A percentile compares a stretch with the other conserved stretches of the same genome.
Evolutionary conservation across 164 flowering plant genomes (phyloP).

Genomic region (Sedum album): DNA sequence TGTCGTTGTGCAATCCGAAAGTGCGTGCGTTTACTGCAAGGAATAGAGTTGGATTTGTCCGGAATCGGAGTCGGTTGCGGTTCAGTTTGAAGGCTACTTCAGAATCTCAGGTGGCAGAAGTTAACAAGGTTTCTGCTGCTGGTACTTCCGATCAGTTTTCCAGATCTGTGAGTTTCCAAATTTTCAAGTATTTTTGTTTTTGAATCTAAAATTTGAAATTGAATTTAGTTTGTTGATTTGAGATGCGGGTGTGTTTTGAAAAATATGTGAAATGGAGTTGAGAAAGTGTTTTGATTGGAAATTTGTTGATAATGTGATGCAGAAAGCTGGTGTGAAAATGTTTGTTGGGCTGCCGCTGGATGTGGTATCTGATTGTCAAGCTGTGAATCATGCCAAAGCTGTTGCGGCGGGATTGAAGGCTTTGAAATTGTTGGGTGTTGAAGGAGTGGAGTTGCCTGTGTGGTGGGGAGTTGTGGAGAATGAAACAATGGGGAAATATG

Average conservation of each 20-base stretch:
- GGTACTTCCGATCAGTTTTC: conserved; percentile 12
- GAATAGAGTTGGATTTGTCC: no score
- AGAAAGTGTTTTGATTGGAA: not conserved
- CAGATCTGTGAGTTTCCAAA: conserved; percentile 26
- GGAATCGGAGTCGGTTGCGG: no score
- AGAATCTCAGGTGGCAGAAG: conserved; percentile 13
- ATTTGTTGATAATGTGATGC: conserved; percentile 12
- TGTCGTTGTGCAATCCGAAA: conserved; percentile 17
- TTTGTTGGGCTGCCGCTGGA: conserved; percentile 82
- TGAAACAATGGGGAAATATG: conserved; percentile 57
- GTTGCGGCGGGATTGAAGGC: conserved; percentile 75
- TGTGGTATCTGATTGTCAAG: conserved; percentile 47
- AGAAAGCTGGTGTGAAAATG: conserved; percentile 36
- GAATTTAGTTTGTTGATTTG: not conserved
- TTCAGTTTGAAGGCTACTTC: not conserved
- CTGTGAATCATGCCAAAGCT: conserved; percentile 59
- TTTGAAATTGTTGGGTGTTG: conserved; percentile 79
- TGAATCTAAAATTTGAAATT: not conserved
- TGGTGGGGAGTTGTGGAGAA: conserved; percentile 96
- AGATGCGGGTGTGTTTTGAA: no score
- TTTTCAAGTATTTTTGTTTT: not conserved
- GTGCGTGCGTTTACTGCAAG: not conserved
- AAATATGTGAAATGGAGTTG: not conserved
- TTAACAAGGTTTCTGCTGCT: not conserved
- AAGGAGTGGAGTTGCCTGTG: conserved; percentile 85